Base-by-base conservation (phyloP, 257 asterid species). In the Perilla frutescens region DNA sequence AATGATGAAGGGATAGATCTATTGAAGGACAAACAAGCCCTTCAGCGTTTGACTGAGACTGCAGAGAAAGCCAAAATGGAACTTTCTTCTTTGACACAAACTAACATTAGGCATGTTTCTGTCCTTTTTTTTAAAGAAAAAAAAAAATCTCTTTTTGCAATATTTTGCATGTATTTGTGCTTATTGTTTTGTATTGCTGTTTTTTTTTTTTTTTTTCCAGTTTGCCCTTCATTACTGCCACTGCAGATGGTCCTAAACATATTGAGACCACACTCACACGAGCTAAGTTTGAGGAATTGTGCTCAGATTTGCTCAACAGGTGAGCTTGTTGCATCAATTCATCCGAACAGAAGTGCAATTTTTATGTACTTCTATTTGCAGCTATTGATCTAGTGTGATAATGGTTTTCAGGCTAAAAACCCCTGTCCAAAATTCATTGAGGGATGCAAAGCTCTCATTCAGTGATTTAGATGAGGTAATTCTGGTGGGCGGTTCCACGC, bases 61-160 rank as follows among this genome's bases (percentile, higher is more conserved):
- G 97, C 99, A 5, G 99, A 94, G 87, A 94, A 94, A 79, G 97
- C 99, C 70, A 94, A 94, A 83, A 91, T 94, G 96, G 99, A 94
- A 76, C 89, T 94, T 47, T 94, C 99, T 15, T 87, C 99, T 53
- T 80, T 94, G 84, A 87, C 93, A 2, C 99, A 94, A 79, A 81
- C 99, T 40, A 94, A 94, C 66, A 88, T 94, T 40, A 91, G 99
- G 99, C 84, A 73, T 13, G 69, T 57, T 20, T 20, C 26, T 20
- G 26, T 20, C 26, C 26, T 20, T 20, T 20, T 20, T 20, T 20
- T 20, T 20, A 20, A 20, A 20, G 26, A 1, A 20, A 20, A 20
- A 20, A 20, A 20, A 20, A 4, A 13, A 60, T n/a, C 39, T 11
- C 43, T 62, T 62, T 45, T 31, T 76, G 61, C 65, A 47, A 54